A percentile compares a stretch with the other conserved stretches of the same genome.
phyloP scores from a whole-genome alignment of 75 land plant genomes.

The Larix kaempferi region DNA sequence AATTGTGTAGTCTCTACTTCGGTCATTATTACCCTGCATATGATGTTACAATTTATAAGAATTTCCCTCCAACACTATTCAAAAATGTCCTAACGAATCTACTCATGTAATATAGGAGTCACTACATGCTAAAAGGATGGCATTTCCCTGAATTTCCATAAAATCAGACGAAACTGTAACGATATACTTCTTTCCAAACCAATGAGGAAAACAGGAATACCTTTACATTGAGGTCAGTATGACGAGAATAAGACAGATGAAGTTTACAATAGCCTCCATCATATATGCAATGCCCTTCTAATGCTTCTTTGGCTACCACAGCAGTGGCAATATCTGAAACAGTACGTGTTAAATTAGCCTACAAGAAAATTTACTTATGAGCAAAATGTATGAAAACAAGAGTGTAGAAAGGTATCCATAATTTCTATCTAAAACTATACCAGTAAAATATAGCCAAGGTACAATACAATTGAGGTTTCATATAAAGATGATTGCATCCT shows the following conservation, averaged over 20 bases:
- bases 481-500: background rate
- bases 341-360: background rate
- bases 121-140: background rate
- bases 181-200: background rate
- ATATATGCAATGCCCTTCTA: constrained; percentile 92
- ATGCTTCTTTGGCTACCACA: constrained; percentile 69
- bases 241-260: constrained; percentile 81
- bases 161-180: background rate
- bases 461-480: background rate
- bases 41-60: background rate
- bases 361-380: background rate
- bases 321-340: constrained; percentile 65
- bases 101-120: background rate
- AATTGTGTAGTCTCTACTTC: constrained; percentile 69
- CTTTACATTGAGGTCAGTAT: constrained; percentile 88
- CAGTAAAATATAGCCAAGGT: background rate
- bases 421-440: background rate
- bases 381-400: background rate
- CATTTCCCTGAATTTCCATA: constrained; percentile 1
- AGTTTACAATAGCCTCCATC: constrained; percentile 93
- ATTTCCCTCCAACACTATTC: background rate
- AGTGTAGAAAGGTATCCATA: background rate
- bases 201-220: constrained; percentile 23
- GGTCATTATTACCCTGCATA: constrained; percentile 62
- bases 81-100: background rate